Percentiles rank a stretch among this genome's conserved stretches.
These are phyloP conservation scores for Phoma sp. DNA, from an alignment of 2,329 filamentous ascomycete genomes.

Conservation along the genomic window DNA sequence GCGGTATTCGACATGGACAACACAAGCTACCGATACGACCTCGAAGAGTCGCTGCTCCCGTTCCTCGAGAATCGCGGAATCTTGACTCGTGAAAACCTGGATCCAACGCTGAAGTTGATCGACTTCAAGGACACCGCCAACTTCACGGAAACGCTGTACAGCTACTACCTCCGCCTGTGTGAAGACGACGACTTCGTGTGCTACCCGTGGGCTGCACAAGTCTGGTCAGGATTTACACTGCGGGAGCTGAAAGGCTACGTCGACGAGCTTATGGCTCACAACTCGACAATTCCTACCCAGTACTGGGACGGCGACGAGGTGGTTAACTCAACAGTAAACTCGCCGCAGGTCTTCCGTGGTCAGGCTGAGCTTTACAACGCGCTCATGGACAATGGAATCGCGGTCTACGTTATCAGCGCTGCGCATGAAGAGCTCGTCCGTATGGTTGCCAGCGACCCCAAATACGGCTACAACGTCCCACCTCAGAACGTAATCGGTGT, in stretches of 20 bases:
- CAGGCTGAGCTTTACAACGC: slow-evolving; percentile 39
- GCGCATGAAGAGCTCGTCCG: slow-evolving; percentile 42
- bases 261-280: slow-evolving; percentile 39
- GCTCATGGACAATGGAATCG: slow-evolving; percentile 39
- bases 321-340: slow-evolving; percentile 23
- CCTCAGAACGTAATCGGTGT: slow-evolving; percentile 42
- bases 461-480: slow-evolving; percentile 42
- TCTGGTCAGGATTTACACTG: slow-evolving; percentile 38
- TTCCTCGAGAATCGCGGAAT: slow-evolving; percentile 42
- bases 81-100: slow-evolving; percentile 37
- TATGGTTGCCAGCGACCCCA: slow-evolving; percentile 41
- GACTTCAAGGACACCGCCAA: slow-evolving; percentile 43
- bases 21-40: slow-evolving; percentile 39
- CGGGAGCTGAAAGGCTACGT: slow-evolving; percentile 36
- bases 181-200: slow-evolving; percentile 39
- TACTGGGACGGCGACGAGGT: slow-evolving; percentile 40
- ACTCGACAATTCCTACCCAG: slow-evolving; percentile 29
- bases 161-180: slow-evolving; percentile 40
- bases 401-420: slow-evolving; percentile 39
- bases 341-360: slow-evolving; percentile 34
- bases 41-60: slow-evolving; percentile 39
- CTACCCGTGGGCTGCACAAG: slow-evolving; percentile 40
- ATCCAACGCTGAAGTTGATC: slow-evolving; percentile 38
- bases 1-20: slow-evolving; percentile 45
- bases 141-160: slow-evolving; percentile 39